A percentile compares a stretch with the other conserved stretches of the same genome.
Evolutionary conservation across 192 early-diverging fungal genomes (phyloP).

Genomic region (Umbelopsis sp.): DNA sequence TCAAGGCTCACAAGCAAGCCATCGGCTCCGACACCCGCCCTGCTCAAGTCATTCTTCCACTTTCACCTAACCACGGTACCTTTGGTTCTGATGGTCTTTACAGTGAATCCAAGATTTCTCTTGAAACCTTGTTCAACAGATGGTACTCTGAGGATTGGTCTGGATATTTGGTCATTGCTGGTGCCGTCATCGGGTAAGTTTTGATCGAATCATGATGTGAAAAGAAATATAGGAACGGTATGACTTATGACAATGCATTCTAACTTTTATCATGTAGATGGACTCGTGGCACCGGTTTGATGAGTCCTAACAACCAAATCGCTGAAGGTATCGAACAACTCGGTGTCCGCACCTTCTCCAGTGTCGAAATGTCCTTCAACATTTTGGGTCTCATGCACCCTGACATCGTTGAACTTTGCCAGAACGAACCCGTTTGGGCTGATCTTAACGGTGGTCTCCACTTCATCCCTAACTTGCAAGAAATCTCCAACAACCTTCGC

Average conservation of each 20-base stretch:
- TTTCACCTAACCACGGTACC: constrained; percentile 96
- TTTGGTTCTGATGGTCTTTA: constrained; percentile 94
- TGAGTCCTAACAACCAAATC: constrained; percentile 88
- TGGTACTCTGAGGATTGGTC: constrained; percentile 92
- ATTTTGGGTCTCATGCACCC: constrained; percentile 86
- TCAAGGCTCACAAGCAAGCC: constrained; percentile 81
- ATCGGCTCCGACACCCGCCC: constrained; percentile 81
- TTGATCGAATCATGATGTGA: constrained; percentile 15
- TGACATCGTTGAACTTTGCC: constrained; percentile 70
- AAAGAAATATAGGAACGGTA: too few relatives aligned
- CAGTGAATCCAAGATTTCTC: constrained; percentile 89
- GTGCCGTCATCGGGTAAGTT: constrained; percentile 83
- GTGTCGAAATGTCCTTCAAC: constrained; percentile 94
- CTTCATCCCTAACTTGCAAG: constrained; percentile 83
- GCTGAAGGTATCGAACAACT: constrained; percentile 85
- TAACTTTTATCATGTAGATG: constrained; percentile 47
- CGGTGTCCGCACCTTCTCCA: constrained; percentile 91
- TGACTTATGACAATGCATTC: too few relatives aligned
- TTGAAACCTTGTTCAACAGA: constrained; percentile 90
- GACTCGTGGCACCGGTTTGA: constrained; percentile 96
- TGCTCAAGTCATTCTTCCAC: constrained; percentile 83
- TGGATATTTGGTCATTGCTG: constrained; percentile 82
- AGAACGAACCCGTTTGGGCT: constrained; percentile 81
- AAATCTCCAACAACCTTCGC: constrained; percentile 73
- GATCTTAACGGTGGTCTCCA: constrained; percentile 92